Conservation (phyloP, 805 yeast genomes). For the Candida qinlingensis region DNA sequence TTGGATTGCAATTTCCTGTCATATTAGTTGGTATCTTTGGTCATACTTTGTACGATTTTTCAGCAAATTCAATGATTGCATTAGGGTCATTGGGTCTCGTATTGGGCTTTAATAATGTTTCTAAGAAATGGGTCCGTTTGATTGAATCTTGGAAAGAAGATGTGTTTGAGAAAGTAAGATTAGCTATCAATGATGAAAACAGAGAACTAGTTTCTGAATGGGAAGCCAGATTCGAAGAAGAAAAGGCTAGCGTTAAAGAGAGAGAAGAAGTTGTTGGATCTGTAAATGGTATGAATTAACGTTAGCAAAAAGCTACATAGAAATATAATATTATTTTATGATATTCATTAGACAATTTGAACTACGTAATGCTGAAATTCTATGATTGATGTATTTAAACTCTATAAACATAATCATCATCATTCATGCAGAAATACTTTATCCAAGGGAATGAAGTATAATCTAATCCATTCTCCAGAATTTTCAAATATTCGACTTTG, state of each 20-base stretch:
- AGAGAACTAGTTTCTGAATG: conserved; percentile 17
- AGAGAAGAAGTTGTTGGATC: conserved; percentile 4
- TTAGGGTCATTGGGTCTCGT: conserved; percentile 27
- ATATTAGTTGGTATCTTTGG: conserved; percentile 24
- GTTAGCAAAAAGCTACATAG: neutral
- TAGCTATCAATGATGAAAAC: conserved; percentile 18
- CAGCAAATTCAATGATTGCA: conserved; percentile 28
- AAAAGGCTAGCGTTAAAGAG: conserved; percentile 6
- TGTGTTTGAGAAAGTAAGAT: conserved; percentile 21
- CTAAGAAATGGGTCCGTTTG: conserved; percentile 26
- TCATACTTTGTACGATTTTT: conserved; percentile 24
- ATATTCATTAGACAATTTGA: too few relatives aligned
- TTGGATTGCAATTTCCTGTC: conserved; percentile 29
- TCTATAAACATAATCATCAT: conserved; percentile 31
- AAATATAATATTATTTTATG: neutral
- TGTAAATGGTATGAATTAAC: neutral
- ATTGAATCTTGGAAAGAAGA: conserved; percentile 19
- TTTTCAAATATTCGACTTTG: conserved; percentile 59
- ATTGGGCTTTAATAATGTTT: conserved; percentile 28
- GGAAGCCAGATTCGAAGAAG: conserved; percentile 17
- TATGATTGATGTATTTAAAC: neutral
- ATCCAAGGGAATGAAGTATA: conserved; percentile 81
- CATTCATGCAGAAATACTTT: conserved; percentile 43
- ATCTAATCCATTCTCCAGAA: conserved; percentile 50
- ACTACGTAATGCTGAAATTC: too few relatives aligned